Evolutionary conservation across 352 stramenopile species (phyloP).

Genomic region (Blastocystis sp.): DNA sequence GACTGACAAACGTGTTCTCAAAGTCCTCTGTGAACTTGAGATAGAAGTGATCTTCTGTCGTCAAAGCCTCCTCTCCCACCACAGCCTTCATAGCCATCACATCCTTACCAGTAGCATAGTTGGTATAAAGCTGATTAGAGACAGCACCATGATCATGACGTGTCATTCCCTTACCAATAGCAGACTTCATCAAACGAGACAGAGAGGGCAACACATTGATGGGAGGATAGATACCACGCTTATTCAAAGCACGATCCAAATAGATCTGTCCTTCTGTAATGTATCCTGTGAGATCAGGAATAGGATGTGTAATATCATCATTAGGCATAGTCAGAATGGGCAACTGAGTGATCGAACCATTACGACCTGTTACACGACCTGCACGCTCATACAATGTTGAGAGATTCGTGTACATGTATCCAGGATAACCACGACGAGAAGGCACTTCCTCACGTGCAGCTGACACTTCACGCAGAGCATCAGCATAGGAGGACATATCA

Average conservation of each 20-base stretch:
- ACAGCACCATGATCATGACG: slow-evolving; percentile 92
- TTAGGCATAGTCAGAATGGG: slow-evolving; percentile 99
- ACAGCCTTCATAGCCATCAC: slow-evolving; percentile 99
- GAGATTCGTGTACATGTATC: slow-evolving; percentile 99
- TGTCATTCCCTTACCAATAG: slow-evolving; percentile 97
- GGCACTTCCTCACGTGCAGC: slow-evolving; percentile 87
- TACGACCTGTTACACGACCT: slow-evolving; percentile 89
- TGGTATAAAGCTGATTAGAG: slow-evolving; percentile 92
- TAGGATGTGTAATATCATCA: slow-evolving; percentile 99
- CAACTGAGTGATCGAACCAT: slow-evolving; percentile 97
- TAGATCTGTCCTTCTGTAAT: slow-evolving; percentile 99
- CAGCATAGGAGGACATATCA: slow-evolving; percentile 94
- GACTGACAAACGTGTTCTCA: slow-evolving; percentile 93
- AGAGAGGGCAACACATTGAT: slow-evolving; percentile 98
- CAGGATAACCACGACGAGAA: slow-evolving; percentile 92
- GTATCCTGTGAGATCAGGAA: slow-evolving; percentile 98
- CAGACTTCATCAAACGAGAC: slow-evolving; percentile 97
- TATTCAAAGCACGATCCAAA: slow-evolving; percentile 91
- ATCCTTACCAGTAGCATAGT: slow-evolving; percentile 87
- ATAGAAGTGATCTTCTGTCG: slow-evolving; percentile 96
- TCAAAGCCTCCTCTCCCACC: slow-evolving; percentile 95
- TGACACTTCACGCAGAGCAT: slow-evolving; percentile 72
- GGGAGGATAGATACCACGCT: slow-evolving; percentile 94
- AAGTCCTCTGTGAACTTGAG: slow-evolving; percentile 98
- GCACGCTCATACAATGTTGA: slow-evolving; percentile 96